phyloP scores from a whole-genome alignment of 768 basidiomycete genomes.

The Lactarius psammicola region DNA sequence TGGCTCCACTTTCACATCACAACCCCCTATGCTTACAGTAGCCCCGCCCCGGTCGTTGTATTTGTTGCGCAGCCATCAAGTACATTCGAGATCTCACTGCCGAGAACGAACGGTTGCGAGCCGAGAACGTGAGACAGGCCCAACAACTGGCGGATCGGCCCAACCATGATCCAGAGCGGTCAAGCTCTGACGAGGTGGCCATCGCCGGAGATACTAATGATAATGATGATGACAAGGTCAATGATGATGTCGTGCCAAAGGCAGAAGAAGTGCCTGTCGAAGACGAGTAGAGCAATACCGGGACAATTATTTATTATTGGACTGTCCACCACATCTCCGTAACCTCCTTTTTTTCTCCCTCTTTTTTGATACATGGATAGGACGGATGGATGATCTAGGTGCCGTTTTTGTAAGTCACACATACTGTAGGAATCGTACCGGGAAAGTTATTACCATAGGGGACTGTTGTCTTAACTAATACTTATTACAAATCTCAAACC shows the following conservation, averaged over 20 bases:
- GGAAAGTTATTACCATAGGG: constrained; percentile 23
- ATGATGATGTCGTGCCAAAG: constrained; percentile 3
- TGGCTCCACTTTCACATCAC: background rate
- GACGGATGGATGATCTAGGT: constrained; percentile 21
- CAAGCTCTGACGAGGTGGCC: constrained; percentile 16
- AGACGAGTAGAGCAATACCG: constrained; percentile 20
- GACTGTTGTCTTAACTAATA: constrained; percentile 22
- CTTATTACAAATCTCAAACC: constrained; percentile 7
- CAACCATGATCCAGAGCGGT: constrained; percentile 13
- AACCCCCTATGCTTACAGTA: background rate
- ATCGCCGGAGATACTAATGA: constrained; percentile 3
- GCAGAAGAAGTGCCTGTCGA: constrained; percentile 12
- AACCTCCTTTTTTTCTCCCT: constrained; percentile 2
- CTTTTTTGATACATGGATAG: constrained; percentile 16
- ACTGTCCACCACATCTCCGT: constrained; percentile 7
- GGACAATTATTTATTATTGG: constrained; percentile 24
- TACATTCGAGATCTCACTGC: constrained; percentile 23
- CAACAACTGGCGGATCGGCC: constrained; percentile 11
- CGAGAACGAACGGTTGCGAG: constrained; percentile 22
- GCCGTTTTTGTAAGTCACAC: constrained; percentile 8
- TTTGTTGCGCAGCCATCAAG: constrained; percentile 23
- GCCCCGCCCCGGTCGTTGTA: too few species aligned
- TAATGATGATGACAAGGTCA: background rate
- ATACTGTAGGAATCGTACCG: constrained; percentile 19
- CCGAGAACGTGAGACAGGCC: constrained; percentile 22